Evolutionary conservation across 192 early-diverging fungal genomes (phyloP).

Genomic region (Podila epicladia): DNA sequence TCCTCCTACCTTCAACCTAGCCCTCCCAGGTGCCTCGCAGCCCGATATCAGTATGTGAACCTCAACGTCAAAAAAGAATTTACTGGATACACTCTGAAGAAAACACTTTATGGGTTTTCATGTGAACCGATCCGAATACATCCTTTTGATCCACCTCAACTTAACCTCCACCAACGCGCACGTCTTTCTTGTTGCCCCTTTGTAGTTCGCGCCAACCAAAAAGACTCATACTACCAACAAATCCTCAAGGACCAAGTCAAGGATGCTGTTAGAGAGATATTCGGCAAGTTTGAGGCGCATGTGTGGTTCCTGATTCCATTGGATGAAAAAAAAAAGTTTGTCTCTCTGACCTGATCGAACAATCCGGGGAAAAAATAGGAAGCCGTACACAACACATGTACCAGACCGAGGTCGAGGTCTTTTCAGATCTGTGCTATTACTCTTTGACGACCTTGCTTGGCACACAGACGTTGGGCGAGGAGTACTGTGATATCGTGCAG

Average conservation of each 20-base stretch:
- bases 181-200: not conserved
- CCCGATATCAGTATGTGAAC: conserved; percentile 75
- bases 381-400: conserved; percentile 68
- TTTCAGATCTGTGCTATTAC: conserved; percentile 77
- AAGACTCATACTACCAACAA: conserved; percentile 86
- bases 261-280: conserved; percentile 66
- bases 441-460: conserved; percentile 79
- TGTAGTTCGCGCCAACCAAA: conserved; percentile 87
- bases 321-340: not conserved
- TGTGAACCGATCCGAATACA: conserved; percentile 1
- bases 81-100: no score
- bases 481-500: conserved; percentile 93
- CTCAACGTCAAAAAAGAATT: no score
- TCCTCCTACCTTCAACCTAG: conserved; percentile 38
- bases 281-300: conserved; percentile 54
- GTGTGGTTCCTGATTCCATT: conserved; percentile 7
- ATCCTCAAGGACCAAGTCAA: conserved; percentile 71
- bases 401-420: conserved; percentile 68
- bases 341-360: not conserved
- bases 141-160: not conserved
- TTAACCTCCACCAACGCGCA: not conserved
- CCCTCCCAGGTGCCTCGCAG: conserved; percentile 78
- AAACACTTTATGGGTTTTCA: not conserved
- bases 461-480: conserved; percentile 92
- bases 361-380: conserved; percentile 45